Evolutionary conservation across 108 stramenopile species (phyloP), one percentile per base, ranked within the genome.

Genomic region (Nannochloropsis salina): DNA sequence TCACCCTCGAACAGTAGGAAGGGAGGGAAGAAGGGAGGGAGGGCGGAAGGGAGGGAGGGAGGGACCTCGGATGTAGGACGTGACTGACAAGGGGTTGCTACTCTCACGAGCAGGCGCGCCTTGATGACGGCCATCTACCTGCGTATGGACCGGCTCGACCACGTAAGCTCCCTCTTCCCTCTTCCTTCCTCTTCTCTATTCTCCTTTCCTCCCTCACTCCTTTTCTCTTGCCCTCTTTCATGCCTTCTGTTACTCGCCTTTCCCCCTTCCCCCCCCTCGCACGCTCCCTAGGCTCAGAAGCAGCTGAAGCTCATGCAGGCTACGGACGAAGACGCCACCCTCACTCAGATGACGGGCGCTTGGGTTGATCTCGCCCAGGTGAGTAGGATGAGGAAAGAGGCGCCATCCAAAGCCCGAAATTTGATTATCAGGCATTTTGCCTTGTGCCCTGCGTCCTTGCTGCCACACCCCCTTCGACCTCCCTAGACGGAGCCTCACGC

Each of bases 241-340:
- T 74, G 61, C 18, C 18, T 74, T 74, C 20, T 74, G 18, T 74
- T 74, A 20, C 18, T 1, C 12, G 12, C 12, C 61, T 18, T 1
- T 1, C 12, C 18, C 18, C 11, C 41, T 1, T 1, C 1, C 41
- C 41, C 41, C n/a, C 41, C 41, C 20, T 10, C 83, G 15, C 20
- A 20, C 42, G 6, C 43, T 83, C 42, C 8, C 21, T 44, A 41
- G 43, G 20, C 12, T 12, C 47, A 91, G 81, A 82, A 93, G 79
- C 86, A 92, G 79, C 88, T 97, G 45, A 83, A 90, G 61, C 80
- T 90, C 84, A 83, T 99, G 92, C 91, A 92, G 84, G 91, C 90
- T 86, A 90, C 89, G 41, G 98, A 98, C 86, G 98, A 99, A 89
- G 98, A 99, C 89, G 92, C 95, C 21, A 92, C 96, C n/a, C 90